Evolutionary conservation across 805 yeast species (phyloP), one percentile per base, ranked within the genome.

Genomic region (Starmerella potacharoeniae): DNA sequence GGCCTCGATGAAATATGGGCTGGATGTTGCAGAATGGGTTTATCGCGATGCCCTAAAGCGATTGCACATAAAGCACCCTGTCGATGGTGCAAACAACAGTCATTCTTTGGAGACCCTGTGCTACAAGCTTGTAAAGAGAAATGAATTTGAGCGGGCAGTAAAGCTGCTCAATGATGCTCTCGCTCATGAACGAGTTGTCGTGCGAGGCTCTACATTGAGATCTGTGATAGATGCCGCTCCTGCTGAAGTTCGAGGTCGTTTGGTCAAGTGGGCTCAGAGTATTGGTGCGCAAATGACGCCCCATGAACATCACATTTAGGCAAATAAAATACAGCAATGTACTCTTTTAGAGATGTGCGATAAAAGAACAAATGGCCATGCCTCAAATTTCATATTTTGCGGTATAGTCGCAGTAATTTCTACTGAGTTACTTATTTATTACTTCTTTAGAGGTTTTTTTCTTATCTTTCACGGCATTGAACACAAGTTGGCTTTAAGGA

Each of bases 21-120:
- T 60, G 2, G 60, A 57, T 17, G 46, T 54, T 3, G 69, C 67
- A 1, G 62, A 57, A 51, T 33, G 50, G 13, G 44, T 63, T 6
- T 59, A 60, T 36, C 42, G 45, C 2, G 55, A 51, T 31, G 64
- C 65, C 5, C 46, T 63, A 33, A 30, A 22, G 6, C 29, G 45
- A 11, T 46, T 61, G 13, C 46, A 48, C 2, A 52, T 65, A 17
- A 36, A 46, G 28, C 31, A 17, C 14, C 52, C 58, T 16, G n/a
- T 22, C 11, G 56, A 56, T 42, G 61, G 60, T 10, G 51, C 52
- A 28, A 51, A 54, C 50, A 48, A 55, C 35, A 51, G 53, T 34
- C 42, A 50, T 34, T 57, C 62, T 1, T 49, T 63, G 7, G 62
- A 37, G 47, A 46, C 57, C 6, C 55, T 62, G n/a, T 56, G 61